Conservation (phyloP, 495 filamentous ascomycete species). For the Neurospora intermedia region DNA sequence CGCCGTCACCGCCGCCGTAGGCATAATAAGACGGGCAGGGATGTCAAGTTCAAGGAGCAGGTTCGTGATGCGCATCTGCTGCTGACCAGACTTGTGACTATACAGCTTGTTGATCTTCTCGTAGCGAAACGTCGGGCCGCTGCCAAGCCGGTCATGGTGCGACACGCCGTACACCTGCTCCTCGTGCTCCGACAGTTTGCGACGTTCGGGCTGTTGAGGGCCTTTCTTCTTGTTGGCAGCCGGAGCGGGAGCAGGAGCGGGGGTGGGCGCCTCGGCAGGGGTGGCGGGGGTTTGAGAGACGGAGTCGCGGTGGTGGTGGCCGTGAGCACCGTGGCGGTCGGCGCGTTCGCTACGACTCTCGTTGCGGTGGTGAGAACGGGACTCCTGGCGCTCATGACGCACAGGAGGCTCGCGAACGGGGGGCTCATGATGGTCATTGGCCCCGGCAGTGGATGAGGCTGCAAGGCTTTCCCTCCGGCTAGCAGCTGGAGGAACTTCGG, state of each 20-base stretch:
- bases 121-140: conserved; percentile 61
- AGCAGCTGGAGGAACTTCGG: conserved; percentile 15
- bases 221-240: conserved; percentile 46
- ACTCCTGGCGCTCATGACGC: not conserved
- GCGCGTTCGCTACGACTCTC: not conserved
- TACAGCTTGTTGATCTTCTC: conserved; percentile 75
- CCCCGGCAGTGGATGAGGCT: conserved; percentile 13
- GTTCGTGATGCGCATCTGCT: conserved; percentile 68
- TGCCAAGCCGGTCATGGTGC: conserved; percentile 77
- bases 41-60: conserved; percentile 73
- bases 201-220: conserved; percentile 40
- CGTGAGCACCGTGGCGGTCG: not conserved
- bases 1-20: conserved; percentile 67
- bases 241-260: conserved; percentile 14
- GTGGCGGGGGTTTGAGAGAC: conserved; percentile 31
- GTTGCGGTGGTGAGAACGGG: not conserved
- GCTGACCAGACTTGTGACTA: conserved; percentile 70
- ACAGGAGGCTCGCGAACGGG: not conserved
- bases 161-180: conserved; percentile 72
- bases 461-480: conserved; percentile 43
- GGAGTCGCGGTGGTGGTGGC: conserved; percentile 34
- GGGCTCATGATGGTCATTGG: conserved; percentile 3
- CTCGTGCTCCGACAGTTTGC: conserved; percentile 61
- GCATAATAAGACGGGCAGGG: conserved; percentile 68
- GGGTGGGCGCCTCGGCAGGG: conserved; percentile 20